Evolutionary conservation across 2,329 filamentous ascomycete species (phyloP), one percentile per base, ranked within the genome.

Genomic region (Graphilbum ipis-grandicollis): DNA sequence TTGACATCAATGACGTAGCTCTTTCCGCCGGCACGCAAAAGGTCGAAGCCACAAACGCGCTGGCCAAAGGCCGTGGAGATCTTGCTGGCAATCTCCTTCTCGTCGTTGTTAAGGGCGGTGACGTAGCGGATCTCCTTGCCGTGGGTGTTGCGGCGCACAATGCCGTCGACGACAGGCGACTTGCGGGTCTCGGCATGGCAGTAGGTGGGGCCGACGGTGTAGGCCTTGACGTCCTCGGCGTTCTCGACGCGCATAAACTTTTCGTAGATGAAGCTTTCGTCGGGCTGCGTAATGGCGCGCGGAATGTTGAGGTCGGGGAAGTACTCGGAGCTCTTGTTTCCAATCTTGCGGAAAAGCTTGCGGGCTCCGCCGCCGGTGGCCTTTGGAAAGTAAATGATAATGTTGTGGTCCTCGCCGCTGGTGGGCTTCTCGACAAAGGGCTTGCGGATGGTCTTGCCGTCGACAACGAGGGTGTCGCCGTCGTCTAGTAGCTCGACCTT

Each of bases 1-100:
- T 98, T 98, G 48, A 98, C 90, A 50, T 98, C 90, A 46, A 98
- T 98, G 34, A 98, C 90, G 57, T 84, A 98, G 53, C 88, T 96
- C 54, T 83, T 83, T 14, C 85, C 83, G 35, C 75, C 77, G 12
- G 86, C 84, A 21, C 92, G 77, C 39, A 98, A 65, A 41, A 98
- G 66, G 53, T 98, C 90, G 50, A 98, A 98, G 0, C 90, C 90
- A 52, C 90, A 98, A 3, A 98, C 86, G 38, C 84, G 69, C 55
- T 98, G 90, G 0, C 88, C 90, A 55, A 98, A 98, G 0, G 84
- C 80, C 32, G 75, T 78, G 2, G 86, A 84, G 41, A 98, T 96
- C 48, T 80, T 88, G 43, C 80, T 75, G 5, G 92, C 92, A 59
- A 93, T 88, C 19, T 76, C 69, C 39, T 79, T 76, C 55, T 98